These are phyloP conservation scores for Sporothrix humicola DNA, from an alignment of 2,329 filamentous ascomycete species.

Conservation along the genomic window DNA sequence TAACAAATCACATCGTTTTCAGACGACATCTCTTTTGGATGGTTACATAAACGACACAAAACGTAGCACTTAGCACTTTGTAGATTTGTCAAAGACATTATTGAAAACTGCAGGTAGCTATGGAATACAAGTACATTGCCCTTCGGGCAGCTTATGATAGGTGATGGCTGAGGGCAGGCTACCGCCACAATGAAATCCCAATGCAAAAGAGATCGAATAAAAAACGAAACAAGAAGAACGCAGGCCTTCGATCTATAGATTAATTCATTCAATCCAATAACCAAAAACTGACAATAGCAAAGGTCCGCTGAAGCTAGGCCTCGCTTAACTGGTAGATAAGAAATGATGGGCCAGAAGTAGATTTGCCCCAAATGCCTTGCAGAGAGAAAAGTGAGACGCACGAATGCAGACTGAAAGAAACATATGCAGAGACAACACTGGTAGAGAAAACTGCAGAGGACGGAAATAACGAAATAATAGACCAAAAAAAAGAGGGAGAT, in stretches of 20 bases:
- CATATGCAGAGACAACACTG: not conserved
- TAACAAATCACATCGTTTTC: not conserved
- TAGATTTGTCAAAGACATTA: not conserved
- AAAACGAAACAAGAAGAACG: not conserved
- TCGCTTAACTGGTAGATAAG: not conserved
- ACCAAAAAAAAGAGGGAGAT: not conserved
- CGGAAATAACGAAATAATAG: not conserved
- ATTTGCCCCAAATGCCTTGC: conserved; percentile 15
- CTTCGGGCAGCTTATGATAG: not conserved
- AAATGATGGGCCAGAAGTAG: not conserved
- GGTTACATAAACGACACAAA: too few relatives aligned
- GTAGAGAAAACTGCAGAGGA: not conserved
- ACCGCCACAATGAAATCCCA: too few relatives aligned
- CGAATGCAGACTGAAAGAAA: not conserved
- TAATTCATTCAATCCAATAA: not conserved
- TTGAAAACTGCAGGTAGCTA: conserved; percentile 6
- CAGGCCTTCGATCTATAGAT: conserved; percentile 19
- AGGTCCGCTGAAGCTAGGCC: not conserved
- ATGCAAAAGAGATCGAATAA: not conserved
- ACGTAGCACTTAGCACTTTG: too few relatives aligned
- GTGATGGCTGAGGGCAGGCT: too few relatives aligned
- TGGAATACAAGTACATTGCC: conserved; percentile 1
- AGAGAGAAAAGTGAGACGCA: not conserved
- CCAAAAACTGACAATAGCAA: not conserved
- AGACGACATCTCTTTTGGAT: too few relatives aligned